Base-by-base conservation (phyloP, 768 basidiomycete genomes). In the Boletus pseudo-olivaceus region DNA sequence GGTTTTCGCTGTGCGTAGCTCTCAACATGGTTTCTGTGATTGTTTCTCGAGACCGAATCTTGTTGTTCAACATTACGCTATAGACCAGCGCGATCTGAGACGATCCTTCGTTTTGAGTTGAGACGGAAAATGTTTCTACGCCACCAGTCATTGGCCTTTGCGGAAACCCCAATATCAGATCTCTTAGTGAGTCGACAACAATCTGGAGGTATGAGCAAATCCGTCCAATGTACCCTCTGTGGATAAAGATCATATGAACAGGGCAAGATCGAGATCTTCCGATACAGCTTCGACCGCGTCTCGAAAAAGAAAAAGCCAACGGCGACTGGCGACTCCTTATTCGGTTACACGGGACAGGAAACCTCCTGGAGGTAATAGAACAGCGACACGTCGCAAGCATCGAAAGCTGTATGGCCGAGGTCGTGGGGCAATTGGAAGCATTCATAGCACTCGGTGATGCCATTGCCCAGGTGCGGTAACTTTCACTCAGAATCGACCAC, bases 401-500 rank as follows among this genome's bases (percentile, higher is more conserved):
- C 4, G 54, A 52, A 30, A 41, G 37, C 6, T 68, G 59, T 46
- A 54, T 70, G 39, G 58, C 59, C 0, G 60, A 61, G 17, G 56
- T 70, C 7, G 52, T 70, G 5, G 1, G 23, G 3, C 68, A 60
- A 30, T 51, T 70, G 20, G 70, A 70, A 17, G 45, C 43, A 15
- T 68, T 72, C 26, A 62, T 71, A 40, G 34, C 47, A 35, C 37
- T 61, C 1, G 58, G 65, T 11, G 66, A 67, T 26, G 60, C 55
- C 4, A 30, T 63, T 20, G 50, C 64, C 5, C 60, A 70, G 50
- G 68, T 66, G 42, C 19, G 40, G 38, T 29, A 0, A n/a, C 17
- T 7, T 3, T 40, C 27, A 11, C 34, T 1, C 26, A 30, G 29
- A 23, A 14, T 38, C 6, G 4, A 37, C 12, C n/a, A 14, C 38